Evolutionary conservation across 192 early-diverging fungal species (phyloP).

Genomic region (Coemansia sp.): DNA sequence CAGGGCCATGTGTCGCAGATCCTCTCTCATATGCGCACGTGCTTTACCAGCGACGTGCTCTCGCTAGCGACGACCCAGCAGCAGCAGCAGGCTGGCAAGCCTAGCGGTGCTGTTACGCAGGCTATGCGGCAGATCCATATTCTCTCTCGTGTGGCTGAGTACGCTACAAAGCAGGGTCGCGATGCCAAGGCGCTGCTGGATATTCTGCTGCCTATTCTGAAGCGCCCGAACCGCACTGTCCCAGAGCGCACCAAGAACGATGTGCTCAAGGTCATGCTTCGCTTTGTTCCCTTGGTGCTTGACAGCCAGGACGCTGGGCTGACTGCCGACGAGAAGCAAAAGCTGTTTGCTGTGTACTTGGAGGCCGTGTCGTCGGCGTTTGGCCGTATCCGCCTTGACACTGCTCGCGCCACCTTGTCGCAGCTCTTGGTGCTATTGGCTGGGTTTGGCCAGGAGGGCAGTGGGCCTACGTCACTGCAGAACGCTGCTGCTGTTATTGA

Average conservation of each 20-base stretch:
- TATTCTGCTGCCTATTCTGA: slow-evolving; percentile 80
- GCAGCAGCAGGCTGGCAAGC: slow-evolving; percentile 15
- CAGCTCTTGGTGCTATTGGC: slow-evolving; percentile 66
- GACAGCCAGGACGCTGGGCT: background rate
- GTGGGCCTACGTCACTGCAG: slow-evolving; percentile 12
- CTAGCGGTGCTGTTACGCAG: slow-evolving; percentile 54
- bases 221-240: slow-evolving; percentile 65
- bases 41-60: slow-evolving; percentile 22
- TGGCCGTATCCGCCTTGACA: slow-evolving; percentile 59
- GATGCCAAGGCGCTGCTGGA: slow-evolving; percentile 69
- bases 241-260: slow-evolving; percentile 80
- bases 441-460: slow-evolving; percentile 41
- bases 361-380: slow-evolving; percentile 69
- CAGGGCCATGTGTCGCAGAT: slow-evolving; percentile 39
- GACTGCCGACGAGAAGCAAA: slow-evolving; percentile 10
- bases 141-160: slow-evolving; percentile 71
- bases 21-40: slow-evolving; percentile 43
- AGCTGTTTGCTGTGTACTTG: slow-evolving; percentile 62
- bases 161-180: slow-evolving; percentile 64
- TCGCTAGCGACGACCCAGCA: background rate
- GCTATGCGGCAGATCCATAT: slow-evolving; percentile 74
- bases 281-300: slow-evolving; percentile 77
- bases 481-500: slow-evolving; percentile 58
- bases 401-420: slow-evolving; percentile 63
- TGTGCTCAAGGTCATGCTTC: slow-evolving; percentile 74